Percentiles rank a stretch among this genome's conserved stretches.
Conservation (phyloP, 2,329 filamentous ascomycete species). For the Boeremia lycopersici region DNA sequence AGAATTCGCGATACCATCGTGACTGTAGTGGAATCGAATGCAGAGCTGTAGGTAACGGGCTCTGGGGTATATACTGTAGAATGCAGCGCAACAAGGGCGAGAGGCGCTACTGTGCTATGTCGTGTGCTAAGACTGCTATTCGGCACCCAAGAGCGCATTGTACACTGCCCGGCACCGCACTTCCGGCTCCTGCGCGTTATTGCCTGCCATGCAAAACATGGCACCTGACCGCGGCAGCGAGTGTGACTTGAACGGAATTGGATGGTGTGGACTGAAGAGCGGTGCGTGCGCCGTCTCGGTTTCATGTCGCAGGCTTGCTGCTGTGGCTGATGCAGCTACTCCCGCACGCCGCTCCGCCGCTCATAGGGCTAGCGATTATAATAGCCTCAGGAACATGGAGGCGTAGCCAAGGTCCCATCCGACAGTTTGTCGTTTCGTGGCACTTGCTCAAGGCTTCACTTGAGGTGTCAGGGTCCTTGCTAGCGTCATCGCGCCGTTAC, state of each 20-base stretch:
- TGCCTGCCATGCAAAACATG: not conserved
- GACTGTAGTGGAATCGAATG: not conserved
- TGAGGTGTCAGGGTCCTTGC: constrained; percentile 13
- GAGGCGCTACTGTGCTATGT: constrained; percentile 4
- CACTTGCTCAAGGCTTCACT: not conserved
- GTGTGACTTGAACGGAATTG: constrained; percentile 5
- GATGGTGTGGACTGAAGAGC: constrained; percentile 6
- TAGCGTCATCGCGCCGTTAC: constrained; percentile 7
- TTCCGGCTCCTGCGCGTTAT: not conserved
- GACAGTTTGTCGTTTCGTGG: not conserved
- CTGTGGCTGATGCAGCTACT: not conserved
- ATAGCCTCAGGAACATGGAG: not conserved
- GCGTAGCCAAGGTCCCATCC: not conserved
- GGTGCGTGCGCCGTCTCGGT: constrained; percentile 9
- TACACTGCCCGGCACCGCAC: not conserved
- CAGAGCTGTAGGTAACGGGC: not conserved
- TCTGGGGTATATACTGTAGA: not conserved
- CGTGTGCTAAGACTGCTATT: constrained; percentile 3
- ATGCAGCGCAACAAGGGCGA: not conserved
- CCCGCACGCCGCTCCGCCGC: not conserved
- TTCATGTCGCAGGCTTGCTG: constrained; percentile 8
- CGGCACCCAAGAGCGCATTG: constrained; percentile 1
- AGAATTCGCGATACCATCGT: not conserved
- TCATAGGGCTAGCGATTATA: not conserved
- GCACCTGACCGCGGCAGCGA: constrained; percentile 2